phyloP scores from a whole-genome alignment of 345 rosid species.

The Salix koriyanagi region DNA sequence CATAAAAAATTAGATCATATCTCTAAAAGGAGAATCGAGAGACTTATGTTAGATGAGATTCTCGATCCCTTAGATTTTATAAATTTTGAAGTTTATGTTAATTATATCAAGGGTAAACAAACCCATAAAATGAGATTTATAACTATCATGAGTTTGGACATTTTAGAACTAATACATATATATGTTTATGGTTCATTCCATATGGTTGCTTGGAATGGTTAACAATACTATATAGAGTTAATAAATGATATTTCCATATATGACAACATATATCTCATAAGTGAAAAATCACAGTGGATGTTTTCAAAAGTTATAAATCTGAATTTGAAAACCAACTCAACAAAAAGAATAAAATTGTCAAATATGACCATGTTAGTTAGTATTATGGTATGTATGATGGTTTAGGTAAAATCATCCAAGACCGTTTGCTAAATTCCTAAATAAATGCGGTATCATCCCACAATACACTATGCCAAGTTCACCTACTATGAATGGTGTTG shows the following conservation, averaged over 20 bases:
- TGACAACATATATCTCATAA: background rate
- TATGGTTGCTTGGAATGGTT: background rate
- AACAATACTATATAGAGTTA: background rate
- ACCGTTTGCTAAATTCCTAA: background rate
- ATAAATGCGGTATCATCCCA: no score
- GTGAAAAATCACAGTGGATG: background rate
- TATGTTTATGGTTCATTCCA: constrained; percentile 21
- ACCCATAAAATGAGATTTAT: no score
- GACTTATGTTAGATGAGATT: no score
- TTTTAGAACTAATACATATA: constrained; percentile 15
- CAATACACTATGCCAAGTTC: no score
- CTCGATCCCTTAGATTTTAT: no score
- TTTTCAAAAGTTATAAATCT: background rate
- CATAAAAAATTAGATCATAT: no score
- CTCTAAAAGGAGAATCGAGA: no score
- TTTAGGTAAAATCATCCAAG: background rate
- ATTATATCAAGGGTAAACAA: no score
- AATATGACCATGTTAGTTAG: background rate
- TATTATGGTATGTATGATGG: background rate
- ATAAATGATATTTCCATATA: background rate
- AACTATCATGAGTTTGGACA: background rate
- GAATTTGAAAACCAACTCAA: background rate
- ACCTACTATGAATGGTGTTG: no score
- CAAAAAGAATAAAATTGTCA: background rate
- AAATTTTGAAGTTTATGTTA: no score